A percentile compares a stretch with the other conserved stretches of the same genome.
Evolutionary conservation across 2,329 filamentous ascomycete genomes (phyloP).

Genomic region (Pseudogymnoascus sp.): DNA sequence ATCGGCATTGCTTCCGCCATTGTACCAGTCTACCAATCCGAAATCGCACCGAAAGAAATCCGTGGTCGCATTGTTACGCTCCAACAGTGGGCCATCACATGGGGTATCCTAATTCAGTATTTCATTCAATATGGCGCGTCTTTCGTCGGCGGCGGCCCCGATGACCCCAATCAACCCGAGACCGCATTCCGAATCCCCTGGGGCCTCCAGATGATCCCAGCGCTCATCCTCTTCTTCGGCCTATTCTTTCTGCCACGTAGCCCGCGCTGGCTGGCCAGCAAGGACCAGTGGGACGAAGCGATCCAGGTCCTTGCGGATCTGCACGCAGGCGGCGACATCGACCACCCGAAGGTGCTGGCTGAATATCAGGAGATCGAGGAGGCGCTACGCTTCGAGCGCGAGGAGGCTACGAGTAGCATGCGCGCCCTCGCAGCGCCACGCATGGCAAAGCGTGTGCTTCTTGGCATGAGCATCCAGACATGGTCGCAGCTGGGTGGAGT

Average conservation of each 20-base stretch:
- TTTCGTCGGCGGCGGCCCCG: slow-evolving; percentile 42
- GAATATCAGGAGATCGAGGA: slow-evolving; percentile 63
- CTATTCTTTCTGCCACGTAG: slow-evolving; percentile 55
- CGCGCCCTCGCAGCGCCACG: slow-evolving; percentile 61
- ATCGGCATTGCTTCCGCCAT: slow-evolving; percentile 65
- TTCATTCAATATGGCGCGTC: slow-evolving; percentile 59
- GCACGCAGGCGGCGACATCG: slow-evolving; percentile 47
- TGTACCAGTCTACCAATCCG: slow-evolving; percentile 59
- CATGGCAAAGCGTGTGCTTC: slow-evolving; percentile 63
- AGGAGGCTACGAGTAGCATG: slow-evolving; percentile 61
- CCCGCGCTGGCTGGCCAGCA: slow-evolving; percentile 62
- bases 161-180: slow-evolving; percentile 41
- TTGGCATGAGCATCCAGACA: slow-evolving; percentile 65
- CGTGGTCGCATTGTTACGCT: slow-evolving; percentile 54
- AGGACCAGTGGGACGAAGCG: slow-evolving; percentile 60
- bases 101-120: slow-evolving; percentile 59
- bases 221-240: slow-evolving; percentile 43
- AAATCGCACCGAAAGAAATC: slow-evolving; percentile 51
- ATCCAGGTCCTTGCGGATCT: slow-evolving; percentile 48
- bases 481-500: slow-evolving; percentile 70
- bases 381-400: slow-evolving; percentile 64
- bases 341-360: slow-evolving; percentile 52
- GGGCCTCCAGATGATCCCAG: slow-evolving; percentile 52
- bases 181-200: slow-evolving; percentile 53
- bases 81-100: slow-evolving; percentile 65